phyloP scores from a whole-genome alignment of 805 yeast species.

The Starmerella floricola region DNA sequence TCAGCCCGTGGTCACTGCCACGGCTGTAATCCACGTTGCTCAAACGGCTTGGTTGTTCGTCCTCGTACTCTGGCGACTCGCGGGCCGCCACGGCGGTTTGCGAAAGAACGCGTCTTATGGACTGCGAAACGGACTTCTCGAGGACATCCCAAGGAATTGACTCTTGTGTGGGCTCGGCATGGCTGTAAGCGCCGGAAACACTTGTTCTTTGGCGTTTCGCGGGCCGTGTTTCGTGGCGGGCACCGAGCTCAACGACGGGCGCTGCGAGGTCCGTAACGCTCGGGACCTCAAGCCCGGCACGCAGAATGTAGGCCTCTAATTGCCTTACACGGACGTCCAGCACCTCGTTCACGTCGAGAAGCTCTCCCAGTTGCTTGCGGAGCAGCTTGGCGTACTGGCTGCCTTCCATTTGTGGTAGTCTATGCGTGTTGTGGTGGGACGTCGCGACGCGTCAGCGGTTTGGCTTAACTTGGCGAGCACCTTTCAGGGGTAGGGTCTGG shows the following conservation, averaged over 20 bases:
- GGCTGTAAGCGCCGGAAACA: neutral
- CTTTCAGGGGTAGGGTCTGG: no score
- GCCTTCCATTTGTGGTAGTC: conserved; percentile 4
- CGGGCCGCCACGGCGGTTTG: neutral
- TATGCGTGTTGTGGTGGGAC: neutral
- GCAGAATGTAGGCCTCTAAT: conserved; percentile 12
- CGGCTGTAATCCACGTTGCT: neutral
- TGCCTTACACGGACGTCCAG: conserved; percentile 10
- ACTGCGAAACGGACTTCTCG: neutral
- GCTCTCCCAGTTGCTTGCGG: conserved; percentile 12
- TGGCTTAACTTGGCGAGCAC: no score
- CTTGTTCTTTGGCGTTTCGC: conserved; percentile 5
- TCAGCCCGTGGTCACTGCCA: neutral
- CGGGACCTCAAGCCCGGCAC: conserved; percentile 15
- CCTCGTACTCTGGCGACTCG: no score
- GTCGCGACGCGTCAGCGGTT: neutral
- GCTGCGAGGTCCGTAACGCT: conserved; percentile 10
- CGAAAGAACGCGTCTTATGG: neutral
- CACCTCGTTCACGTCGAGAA: conserved; percentile 7
- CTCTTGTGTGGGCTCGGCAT: neutral
- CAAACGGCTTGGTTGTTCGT: neutral
- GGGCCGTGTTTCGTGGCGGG: neutral
- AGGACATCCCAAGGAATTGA: conserved; percentile 1
- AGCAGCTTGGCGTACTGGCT: conserved; percentile 4
- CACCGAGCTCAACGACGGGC: conserved; percentile 6